Evolutionary conservation across 1,284 basidiomycete species (phyloP).

Genomic region (Sphaerobolus stellatus): DNA sequence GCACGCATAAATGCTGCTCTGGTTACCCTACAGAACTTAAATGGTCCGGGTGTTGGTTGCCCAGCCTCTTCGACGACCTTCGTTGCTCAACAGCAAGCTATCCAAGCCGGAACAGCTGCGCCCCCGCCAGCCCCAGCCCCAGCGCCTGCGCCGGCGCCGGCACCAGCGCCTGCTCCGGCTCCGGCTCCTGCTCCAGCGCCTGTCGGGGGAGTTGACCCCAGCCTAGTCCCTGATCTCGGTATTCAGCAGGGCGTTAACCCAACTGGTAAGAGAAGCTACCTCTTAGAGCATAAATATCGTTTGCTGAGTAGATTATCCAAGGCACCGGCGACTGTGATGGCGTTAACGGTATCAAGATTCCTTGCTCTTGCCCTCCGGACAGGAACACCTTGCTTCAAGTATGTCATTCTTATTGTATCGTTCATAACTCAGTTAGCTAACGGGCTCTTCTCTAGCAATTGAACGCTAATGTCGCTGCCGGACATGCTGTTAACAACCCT

Average conservation of each 20-base stretch:
- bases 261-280: conserved; percentile 2
- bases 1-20: conserved; percentile 36
- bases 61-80: conserved; percentile 25
- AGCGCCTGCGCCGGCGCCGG: background rate
- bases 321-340: conserved; percentile 57
- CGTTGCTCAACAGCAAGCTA: conserved; percentile 24
- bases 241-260: conserved; percentile 19
- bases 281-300: background rate
- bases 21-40: conserved; percentile 34
- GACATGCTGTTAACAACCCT: conserved; percentile 61
- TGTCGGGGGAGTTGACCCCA: background rate
- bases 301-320: background rate
- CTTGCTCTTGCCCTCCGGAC: conserved; percentile 61
- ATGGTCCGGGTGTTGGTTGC: conserved; percentile 25
- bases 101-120: conserved; percentile 21
- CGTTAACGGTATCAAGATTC: conserved; percentile 54
- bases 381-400: conserved; percentile 49
- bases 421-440: background rate
- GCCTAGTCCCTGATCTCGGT: conserved; percentile 17
- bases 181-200: background rate
- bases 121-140: conserved; percentile 1
- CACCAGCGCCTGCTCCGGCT: conserved; percentile 2
- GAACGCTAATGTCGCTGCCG: conserved; percentile 58
- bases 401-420: conserved; percentile 16
- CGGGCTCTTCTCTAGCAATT: conserved; percentile 36